Conservation (phyloP, 1,284 basidiomycete genomes). For the Ganoderma sp. region DNA sequence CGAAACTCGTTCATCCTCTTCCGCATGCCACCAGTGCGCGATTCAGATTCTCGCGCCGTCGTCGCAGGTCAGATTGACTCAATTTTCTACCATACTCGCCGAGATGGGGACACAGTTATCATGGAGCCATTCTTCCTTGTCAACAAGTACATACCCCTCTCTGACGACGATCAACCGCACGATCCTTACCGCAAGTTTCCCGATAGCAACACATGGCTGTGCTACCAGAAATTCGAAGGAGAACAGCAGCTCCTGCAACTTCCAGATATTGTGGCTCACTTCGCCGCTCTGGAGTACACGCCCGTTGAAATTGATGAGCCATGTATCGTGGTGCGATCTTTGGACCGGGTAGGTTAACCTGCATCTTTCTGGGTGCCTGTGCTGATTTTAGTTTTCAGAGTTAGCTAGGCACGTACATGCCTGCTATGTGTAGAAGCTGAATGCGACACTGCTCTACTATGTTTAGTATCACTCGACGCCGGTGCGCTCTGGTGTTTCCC, state of each 20-base stretch:
- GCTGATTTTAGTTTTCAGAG: not conserved
- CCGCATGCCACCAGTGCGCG: not conserved
- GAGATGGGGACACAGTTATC: not conserved
- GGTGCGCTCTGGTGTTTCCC: no score
- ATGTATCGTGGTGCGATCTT: not conserved
- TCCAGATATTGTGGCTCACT: not conserved
- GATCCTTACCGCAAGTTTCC: not conserved
- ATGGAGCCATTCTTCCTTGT: not conserved
- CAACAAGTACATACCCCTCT: not conserved
- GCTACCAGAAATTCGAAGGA: not conserved
- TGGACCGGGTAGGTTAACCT: not conserved
- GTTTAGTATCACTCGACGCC: no score
- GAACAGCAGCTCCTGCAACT: not conserved
- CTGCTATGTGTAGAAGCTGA: no score
- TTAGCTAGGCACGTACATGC: not conserved
- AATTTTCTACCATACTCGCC: not conserved
- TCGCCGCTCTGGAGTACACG: not conserved
- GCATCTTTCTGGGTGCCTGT: not conserved
- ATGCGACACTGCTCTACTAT: no score
- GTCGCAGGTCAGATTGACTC: not conserved
- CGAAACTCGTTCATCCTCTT: not conserved
- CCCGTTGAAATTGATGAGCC: not conserved
- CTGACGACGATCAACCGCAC: not conserved
- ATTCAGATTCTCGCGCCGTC: not conserved
- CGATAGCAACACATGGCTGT: not conserved